These are phyloP conservation scores for Usnea hakonensis DNA, from an alignment of 495 filamentous ascomycete species.

Conservation along the genomic window DNA sequence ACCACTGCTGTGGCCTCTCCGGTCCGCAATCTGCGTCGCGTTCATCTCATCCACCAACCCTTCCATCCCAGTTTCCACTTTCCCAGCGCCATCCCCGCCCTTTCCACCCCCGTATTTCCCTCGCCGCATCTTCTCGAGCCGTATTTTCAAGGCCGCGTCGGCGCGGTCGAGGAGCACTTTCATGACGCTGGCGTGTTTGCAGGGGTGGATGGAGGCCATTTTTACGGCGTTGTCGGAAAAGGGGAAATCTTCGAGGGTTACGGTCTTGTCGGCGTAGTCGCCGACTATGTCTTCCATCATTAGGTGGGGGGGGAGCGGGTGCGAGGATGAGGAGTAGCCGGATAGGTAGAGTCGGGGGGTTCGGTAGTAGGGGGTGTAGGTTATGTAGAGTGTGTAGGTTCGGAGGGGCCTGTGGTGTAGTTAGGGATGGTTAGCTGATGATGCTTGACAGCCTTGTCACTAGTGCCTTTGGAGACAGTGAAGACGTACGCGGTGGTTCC, in stretches of 20 bases:
- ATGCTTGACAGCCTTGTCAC: neutral
- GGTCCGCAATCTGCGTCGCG: conserved; percentile 33
- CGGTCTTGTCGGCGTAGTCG: conserved; percentile 99
- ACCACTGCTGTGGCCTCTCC: conserved; percentile 41
- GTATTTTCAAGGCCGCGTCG: conserved; percentile 83
- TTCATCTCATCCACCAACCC: conserved; percentile 56
- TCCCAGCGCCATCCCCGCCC: conserved; percentile 47
- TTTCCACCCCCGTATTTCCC: conserved; percentile 35
- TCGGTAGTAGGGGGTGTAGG: conserved; percentile 92
- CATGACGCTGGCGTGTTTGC: conserved; percentile 93
- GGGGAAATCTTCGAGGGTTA: conserved; percentile 95
- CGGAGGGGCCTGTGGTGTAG: conserved; percentile 57
- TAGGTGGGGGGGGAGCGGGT: conserved; percentile 74
- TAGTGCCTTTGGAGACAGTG: neutral
- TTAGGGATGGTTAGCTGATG: conserved; percentile 3
- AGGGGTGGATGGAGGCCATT: conserved; percentile 94
- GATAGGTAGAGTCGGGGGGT: conserved; percentile 94
- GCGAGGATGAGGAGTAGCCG: conserved; percentile 72
- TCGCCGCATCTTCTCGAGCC: conserved; percentile 67
- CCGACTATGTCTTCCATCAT: conserved; percentile 99
- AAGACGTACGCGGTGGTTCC: conserved; percentile 60
- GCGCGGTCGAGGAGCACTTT: conserved; percentile 93
- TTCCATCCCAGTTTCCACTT: conserved; percentile 53
- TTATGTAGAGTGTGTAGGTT: conserved; percentile 96
- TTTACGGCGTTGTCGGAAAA: conserved; percentile 76